Conservation (phyloP, 208 protist species). For the Trypanosoma melophagium region DNA sequence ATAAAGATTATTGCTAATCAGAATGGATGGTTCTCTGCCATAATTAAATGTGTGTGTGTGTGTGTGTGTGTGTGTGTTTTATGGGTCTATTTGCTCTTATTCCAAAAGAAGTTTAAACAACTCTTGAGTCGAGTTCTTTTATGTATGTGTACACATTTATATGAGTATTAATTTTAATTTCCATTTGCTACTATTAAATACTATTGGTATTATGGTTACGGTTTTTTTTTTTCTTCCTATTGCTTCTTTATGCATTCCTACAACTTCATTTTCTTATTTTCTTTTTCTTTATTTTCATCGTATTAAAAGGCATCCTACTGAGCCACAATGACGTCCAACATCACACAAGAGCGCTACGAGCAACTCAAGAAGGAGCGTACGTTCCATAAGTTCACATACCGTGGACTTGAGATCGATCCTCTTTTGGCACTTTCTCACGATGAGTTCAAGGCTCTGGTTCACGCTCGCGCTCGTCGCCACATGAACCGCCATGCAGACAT, state of each 20-base stretch:
- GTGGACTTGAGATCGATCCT: conserved; percentile 94
- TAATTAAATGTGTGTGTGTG: no score
- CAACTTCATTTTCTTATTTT: neutral
- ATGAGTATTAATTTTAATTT: neutral
- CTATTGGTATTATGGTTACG: neutral
- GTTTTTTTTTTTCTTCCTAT: neutral
- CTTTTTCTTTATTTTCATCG: neutral
- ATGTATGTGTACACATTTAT: no score
- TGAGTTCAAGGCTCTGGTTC: conserved; percentile 94
- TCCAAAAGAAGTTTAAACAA: no score
- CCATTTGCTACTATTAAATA: neutral
- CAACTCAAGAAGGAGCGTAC: conserved; percentile 96
- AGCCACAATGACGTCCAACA: conserved; percentile 65
- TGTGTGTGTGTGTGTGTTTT: no score
- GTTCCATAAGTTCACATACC: conserved; percentile 98
- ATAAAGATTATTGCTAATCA: no score
- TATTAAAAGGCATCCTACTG: conserved; percentile 12
- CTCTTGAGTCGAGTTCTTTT: no score
- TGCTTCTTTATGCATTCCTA: neutral
- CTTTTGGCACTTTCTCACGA: conserved; percentile 93
- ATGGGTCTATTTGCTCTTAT: no score
- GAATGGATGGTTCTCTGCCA: no score
- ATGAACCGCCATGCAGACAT: conserved; percentile 92
- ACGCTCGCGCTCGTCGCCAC: conserved; percentile 93
- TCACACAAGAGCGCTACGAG: conserved; percentile 87